A percentile compares a stretch with the other conserved stretches of the same genome.
Evolutionary conservation across 208 protist genomes (phyloP).

Genomic region (Vickermania ingenoplastis): DNA sequence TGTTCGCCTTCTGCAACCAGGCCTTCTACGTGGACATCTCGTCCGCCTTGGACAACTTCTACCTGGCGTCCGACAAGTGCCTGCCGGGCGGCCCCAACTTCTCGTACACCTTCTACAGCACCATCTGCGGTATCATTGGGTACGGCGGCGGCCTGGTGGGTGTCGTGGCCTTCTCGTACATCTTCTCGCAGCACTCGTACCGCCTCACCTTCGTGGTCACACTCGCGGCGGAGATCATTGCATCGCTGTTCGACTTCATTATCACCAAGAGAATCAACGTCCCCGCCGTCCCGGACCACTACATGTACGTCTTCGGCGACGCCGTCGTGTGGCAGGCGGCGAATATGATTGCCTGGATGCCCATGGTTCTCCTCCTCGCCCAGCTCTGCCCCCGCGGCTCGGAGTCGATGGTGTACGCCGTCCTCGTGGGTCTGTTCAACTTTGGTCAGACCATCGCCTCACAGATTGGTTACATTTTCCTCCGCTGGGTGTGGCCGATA

Average conservation of each 20-base stretch:
- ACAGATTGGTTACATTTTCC: conserved; percentile 30
- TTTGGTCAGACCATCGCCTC: conserved; percentile 39
- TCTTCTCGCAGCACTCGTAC: conserved; percentile 45
- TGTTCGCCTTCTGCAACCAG: conserved; percentile 4
- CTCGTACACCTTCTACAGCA: conserved; percentile 54
- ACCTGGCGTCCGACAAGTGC: conserved; percentile 29
- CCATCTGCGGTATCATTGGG: conserved; percentile 31
- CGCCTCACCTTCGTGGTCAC: conserved; percentile 30
- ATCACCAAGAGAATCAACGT: conserved; percentile 54
- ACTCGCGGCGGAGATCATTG: conserved; percentile 20
- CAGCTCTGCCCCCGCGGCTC: conserved; percentile 65
- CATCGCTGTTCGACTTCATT: conserved; percentile 42
- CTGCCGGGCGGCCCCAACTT: conserved; percentile 40
- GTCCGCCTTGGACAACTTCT: conserved; percentile 35
- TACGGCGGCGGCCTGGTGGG: conserved; percentile 26
- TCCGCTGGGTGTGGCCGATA: conserved; percentile 35
- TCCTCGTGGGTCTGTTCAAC: conserved; percentile 68
- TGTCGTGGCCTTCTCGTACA: conserved; percentile 35
- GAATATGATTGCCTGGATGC: conserved; percentile 69
- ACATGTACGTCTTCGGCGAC: conserved; percentile 68
- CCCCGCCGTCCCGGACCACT: conserved; percentile 24
- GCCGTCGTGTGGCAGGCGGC: conserved; percentile 37
- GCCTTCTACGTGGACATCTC: conserved; percentile 31
- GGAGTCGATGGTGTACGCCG: conserved; percentile 60
- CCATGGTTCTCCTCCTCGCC: conserved; percentile 54